Conservation (phyloP, 2,329 filamentous ascomycete genomes). For the Fusarium sterilihyphosum region DNA sequence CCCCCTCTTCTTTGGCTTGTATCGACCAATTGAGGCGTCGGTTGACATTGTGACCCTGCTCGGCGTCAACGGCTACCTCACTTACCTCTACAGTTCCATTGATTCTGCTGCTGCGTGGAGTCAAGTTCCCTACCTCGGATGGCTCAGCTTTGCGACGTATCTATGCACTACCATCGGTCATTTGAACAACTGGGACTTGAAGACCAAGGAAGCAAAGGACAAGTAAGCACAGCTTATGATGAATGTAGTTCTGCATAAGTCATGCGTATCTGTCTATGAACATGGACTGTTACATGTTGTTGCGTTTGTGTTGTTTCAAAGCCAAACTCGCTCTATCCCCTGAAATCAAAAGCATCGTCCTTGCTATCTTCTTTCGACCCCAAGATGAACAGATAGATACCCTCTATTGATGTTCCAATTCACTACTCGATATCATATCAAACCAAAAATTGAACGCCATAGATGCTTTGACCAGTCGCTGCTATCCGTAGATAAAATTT, state of each 20-base stretch:
- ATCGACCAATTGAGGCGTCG: constrained; percentile 77
- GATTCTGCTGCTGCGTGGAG: constrained; percentile 78
- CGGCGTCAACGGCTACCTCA: constrained; percentile 77
- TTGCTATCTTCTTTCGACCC: not conserved
- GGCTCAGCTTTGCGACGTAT: constrained; percentile 90
- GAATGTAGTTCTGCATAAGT: not conserved
- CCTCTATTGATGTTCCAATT: constrained; percentile 13
- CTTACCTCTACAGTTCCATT: constrained; percentile 79
- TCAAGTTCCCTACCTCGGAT: constrained; percentile 83
- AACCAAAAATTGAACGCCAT: constrained; percentile 32
- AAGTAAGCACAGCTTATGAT: constrained; percentile 34
- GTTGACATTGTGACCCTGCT: constrained; percentile 78
- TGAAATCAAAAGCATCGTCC: constrained; percentile 1
- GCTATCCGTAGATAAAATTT: constrained; percentile 2
- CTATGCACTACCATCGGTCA: constrained; percentile 75
- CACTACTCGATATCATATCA: not conserved
- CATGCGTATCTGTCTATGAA: not conserved
- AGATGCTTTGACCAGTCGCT: constrained; percentile 25
- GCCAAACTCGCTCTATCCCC: constrained; percentile 4
- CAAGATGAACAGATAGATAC: not conserved
- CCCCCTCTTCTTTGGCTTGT: constrained; percentile 88
- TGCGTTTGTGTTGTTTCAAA: not conserved
- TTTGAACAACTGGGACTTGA: constrained; percentile 74
- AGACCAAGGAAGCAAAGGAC: constrained; percentile 35
- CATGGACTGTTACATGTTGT: not conserved